Conservation (phyloP, 2,329 filamentous ascomycete genomes). For the Fusarium brachygibbosum region DNA sequence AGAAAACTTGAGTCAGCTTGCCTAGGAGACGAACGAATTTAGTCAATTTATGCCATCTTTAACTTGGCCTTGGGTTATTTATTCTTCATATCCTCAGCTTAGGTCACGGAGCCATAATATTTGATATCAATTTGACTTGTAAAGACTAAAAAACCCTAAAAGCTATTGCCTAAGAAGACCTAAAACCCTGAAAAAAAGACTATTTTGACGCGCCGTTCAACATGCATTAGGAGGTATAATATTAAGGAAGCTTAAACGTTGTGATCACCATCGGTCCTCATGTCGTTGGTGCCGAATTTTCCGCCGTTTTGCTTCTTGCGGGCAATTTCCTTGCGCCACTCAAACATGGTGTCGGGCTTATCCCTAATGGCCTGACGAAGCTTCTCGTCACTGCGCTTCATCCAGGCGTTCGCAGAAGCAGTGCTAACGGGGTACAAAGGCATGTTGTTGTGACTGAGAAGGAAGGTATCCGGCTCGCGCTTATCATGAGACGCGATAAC, state of each 20-base stretch:
- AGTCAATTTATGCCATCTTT: too few species aligned
- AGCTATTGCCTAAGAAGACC: slow-evolving; percentile 37
- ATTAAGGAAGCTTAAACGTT: slow-evolving; percentile 43
- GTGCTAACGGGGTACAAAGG: slow-evolving; percentile 69
- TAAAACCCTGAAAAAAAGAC: slow-evolving; percentile 27
- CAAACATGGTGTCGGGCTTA: slow-evolving; percentile 56
- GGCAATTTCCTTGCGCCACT: slow-evolving; percentile 48
- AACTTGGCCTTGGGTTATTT: too few species aligned
- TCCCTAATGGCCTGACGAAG: slow-evolving; percentile 57
- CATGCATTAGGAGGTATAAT: slow-evolving; percentile 39
- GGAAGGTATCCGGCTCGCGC: slow-evolving; percentile 51
- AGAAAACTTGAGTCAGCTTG: too few species aligned
- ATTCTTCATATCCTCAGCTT: too few species aligned
- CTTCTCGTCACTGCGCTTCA: slow-evolving; percentile 58
- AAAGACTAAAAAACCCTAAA: slow-evolving; percentile 30
- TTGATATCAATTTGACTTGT: slow-evolving; percentile 31
- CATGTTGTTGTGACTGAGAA: slow-evolving; percentile 59
- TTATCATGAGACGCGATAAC: slow-evolving; percentile 71
- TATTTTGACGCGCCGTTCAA: slow-evolving; percentile 47
- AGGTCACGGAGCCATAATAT: too few species aligned
- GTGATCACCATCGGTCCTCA: slow-evolving; percentile 39
- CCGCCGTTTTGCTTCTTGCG: slow-evolving; percentile 34
- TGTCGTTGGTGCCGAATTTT: slow-evolving; percentile 26
- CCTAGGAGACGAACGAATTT: too few species aligned
- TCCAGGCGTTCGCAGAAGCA: slow-evolving; percentile 56